phyloP scores from a whole-genome alignment of 371 early-diverging fungal species.

The Mucor piriformis region DNA sequence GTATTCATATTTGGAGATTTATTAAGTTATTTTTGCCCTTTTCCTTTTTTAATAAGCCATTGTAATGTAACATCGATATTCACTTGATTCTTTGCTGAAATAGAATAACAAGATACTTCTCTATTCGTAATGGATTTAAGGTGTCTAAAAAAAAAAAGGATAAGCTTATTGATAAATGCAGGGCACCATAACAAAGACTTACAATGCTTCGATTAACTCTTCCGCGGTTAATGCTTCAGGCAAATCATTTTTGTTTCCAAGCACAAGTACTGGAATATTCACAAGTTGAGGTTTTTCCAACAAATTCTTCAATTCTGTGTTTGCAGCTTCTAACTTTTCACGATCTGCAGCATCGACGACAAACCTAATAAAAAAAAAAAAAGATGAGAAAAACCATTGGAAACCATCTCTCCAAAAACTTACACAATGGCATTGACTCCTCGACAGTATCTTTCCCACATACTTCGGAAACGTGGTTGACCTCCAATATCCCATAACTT shows the following conservation, averaged over 20 bases:
- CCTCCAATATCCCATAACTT: slow-evolving; percentile 99
- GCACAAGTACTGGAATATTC: slow-evolving; percentile 93
- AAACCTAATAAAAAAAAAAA: slow-evolving; percentile 59
- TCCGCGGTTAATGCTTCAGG: slow-evolving; percentile 89
- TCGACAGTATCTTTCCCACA: slow-evolving; percentile 97
- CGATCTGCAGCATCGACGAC: slow-evolving; percentile 96
- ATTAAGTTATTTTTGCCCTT: slow-evolving; percentile 43
- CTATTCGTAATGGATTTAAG: slow-evolving; percentile 90
- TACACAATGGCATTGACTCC: slow-evolving; percentile 98
- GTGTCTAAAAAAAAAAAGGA: slow-evolving; percentile 52
- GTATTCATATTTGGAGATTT: too few relatives aligned
- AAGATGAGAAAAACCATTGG: slow-evolving; percentile 1
- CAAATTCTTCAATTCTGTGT: slow-evolving; percentile 87
- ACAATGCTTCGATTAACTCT: slow-evolving; percentile 90
- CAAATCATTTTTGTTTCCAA: slow-evolving; percentile 99
- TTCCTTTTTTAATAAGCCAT: slow-evolving; percentile 92
- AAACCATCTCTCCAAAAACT: too few relatives aligned
- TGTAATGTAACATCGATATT: slow-evolving; percentile 97
- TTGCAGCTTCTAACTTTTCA: slow-evolving; percentile 88
- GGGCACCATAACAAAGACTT: slow-evolving; percentile 44
- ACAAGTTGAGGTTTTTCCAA: slow-evolving; percentile 91
- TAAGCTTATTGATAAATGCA: too few relatives aligned
- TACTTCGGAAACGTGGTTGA: slow-evolving; percentile 93
- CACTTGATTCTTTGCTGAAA: slow-evolving; percentile 96
- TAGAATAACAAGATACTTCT: slow-evolving; percentile 98